phyloP scores from a whole-genome alignment of 495 filamentous ascomycete species.

The Daldinia caldariorum region DNA sequence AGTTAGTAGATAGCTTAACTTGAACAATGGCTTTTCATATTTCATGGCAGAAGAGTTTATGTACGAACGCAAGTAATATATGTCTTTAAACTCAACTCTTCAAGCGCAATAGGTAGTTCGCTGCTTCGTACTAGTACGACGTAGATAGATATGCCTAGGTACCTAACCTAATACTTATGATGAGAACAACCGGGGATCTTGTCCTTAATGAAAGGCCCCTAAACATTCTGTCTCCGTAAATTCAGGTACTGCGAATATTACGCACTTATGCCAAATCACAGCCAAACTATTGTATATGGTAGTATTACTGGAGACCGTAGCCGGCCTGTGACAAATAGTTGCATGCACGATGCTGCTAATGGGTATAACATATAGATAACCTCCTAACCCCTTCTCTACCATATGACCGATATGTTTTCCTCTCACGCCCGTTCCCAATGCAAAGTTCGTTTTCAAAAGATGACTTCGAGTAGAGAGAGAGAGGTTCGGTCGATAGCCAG shows the following conservation, averaged over 20 bases:
- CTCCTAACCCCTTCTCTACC: slow-evolving; percentile 10
- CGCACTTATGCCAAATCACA: not conserved
- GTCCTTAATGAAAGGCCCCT: too few species aligned
- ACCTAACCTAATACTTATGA: too few species aligned
- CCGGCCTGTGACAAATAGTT: slow-evolving; percentile 4
- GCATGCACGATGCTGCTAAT: slow-evolving; percentile 39
- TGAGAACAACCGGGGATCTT: too few species aligned
- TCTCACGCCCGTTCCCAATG: slow-evolving; percentile 25
- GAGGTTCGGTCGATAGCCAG: slow-evolving; percentile 13
- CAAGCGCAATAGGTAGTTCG: too few species aligned
- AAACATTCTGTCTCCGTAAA: too few species aligned
- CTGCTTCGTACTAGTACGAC: too few species aligned
- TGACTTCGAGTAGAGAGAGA: slow-evolving; percentile 4
- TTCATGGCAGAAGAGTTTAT: not conserved
- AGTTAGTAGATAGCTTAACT: not conserved
- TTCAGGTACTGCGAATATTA: too few species aligned
- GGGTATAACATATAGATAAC: slow-evolving; percentile 21
- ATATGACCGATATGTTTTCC: slow-evolving; percentile 13
- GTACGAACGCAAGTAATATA: slow-evolving; percentile 12
- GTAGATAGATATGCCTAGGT: too few species aligned
- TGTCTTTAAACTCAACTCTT: not conserved
- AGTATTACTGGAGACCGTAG: slow-evolving; percentile 14
- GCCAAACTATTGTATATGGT: not conserved
- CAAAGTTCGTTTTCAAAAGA: slow-evolving; percentile 25
- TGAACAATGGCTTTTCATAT: not conserved